Percentiles rank a stretch among this genome's conserved stretches.
phyloP scores from a whole-genome alignment of 495 filamentous ascomycete genomes.

The Penicillium cataractarum region DNA sequence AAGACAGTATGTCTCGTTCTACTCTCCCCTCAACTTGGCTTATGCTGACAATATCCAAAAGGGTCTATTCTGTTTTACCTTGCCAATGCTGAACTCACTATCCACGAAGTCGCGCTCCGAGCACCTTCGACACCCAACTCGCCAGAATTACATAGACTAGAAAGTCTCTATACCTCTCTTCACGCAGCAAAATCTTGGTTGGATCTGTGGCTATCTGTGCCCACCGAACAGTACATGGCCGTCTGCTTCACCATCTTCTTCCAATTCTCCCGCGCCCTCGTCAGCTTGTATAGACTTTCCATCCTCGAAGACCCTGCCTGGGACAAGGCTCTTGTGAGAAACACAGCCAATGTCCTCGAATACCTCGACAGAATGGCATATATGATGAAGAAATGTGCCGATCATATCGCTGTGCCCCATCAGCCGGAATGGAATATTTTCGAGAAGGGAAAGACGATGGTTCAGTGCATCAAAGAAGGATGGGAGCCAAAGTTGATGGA shows the following conservation, averaged over 20 bases:
- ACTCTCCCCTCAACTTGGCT: not conserved
- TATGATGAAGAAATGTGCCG: slow-evolving; percentile 20
- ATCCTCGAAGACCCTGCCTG: slow-evolving; percentile 42
- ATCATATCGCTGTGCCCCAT: not conserved
- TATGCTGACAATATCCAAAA: slow-evolving; percentile 20
- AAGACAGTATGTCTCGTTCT: slow-evolving; percentile 40
- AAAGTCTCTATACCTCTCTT: slow-evolving; percentile 40
- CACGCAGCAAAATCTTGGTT: slow-evolving; percentile 44
- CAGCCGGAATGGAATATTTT: slow-evolving; percentile 22
- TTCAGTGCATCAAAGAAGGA: slow-evolving; percentile 21
- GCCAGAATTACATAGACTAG: slow-evolving; percentile 35
- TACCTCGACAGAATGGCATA: slow-evolving; percentile 24
- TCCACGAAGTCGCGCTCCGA: slow-evolving; percentile 46
- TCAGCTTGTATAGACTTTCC: slow-evolving; percentile 46
- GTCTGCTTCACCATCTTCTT: slow-evolving; percentile 42
- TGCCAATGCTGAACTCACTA: slow-evolving; percentile 44
- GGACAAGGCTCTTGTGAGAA: slow-evolving; percentile 37
- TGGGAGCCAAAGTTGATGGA: slow-evolving; percentile 36
- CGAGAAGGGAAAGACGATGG: slow-evolving; percentile 29
- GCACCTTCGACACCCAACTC: slow-evolving; percentile 19
- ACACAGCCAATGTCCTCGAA: slow-evolving; percentile 33
- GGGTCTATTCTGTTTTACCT: slow-evolving; percentile 43
- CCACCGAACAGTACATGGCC: slow-evolving; percentile 33
- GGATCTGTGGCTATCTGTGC: slow-evolving; percentile 37
- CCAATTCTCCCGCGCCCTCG: slow-evolving; percentile 45